Percentiles rank a stretch among this genome's conserved stretches.
phyloP scores from a whole-genome alignment of 331 rosid genomes.

The Arachis monticola region DNA sequence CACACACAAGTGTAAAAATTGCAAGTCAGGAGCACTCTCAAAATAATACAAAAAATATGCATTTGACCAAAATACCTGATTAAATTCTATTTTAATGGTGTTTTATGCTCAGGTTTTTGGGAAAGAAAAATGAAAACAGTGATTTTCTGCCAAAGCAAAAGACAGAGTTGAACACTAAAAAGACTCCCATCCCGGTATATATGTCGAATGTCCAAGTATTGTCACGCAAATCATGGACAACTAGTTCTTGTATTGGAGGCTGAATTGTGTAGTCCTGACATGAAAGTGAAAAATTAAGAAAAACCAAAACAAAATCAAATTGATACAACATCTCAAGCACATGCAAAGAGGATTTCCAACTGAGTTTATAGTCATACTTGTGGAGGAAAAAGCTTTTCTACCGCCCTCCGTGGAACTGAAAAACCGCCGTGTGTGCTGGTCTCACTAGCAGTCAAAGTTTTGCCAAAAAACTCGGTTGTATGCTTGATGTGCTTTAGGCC shows the following conservation, averaged over 20 bases:
- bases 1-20: no score
- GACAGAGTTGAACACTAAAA: slow-evolving; percentile 4
- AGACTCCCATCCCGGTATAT: slow-evolving; percentile 81
- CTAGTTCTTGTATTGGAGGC: slow-evolving; percentile 95
- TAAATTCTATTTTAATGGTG: no score
- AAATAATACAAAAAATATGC: no score
- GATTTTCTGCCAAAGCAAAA: no score
- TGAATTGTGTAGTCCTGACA: slow-evolving; percentile 91
- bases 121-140: no score
- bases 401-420: slow-evolving; percentile 97
- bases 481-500: slow-evolving; percentile 81
- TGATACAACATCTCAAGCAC: background rate
- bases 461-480: slow-evolving; percentile 94
- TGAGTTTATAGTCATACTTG: slow-evolving; percentile 53
- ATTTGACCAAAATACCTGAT: no score
- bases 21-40: no score
- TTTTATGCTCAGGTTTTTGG: no score
- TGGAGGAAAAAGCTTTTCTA: slow-evolving; percentile 92
- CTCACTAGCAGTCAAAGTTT: slow-evolving; percentile 98
- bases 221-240: slow-evolving; percentile 93
- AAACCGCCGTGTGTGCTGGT: no score
- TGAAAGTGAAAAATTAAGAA: background rate
- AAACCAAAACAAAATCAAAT: slow-evolving; percentile 1
- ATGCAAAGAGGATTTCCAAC: slow-evolving; percentile 12
- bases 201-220: slow-evolving; percentile 97